Conservation (phyloP, 768 basidiomycete genomes). For the Cystofilobasidium macerans region DNA sequence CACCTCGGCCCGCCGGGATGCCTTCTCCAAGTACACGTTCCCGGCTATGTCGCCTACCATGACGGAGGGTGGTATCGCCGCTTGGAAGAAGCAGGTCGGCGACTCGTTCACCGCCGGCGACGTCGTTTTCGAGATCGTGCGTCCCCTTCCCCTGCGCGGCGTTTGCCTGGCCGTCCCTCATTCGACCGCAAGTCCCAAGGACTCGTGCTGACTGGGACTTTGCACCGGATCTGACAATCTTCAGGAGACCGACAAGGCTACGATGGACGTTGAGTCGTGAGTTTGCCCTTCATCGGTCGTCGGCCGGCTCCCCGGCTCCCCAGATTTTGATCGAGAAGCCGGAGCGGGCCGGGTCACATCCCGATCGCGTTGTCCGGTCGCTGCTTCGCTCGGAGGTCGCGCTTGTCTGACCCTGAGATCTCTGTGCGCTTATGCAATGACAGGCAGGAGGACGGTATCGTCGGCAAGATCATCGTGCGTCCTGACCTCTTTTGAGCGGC, state of each 20-base stretch:
- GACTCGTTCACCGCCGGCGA: constrained; percentile 81
- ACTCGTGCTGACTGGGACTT: not conserved
- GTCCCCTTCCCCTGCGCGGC: constrained; percentile 34
- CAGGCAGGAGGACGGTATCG: constrained; percentile 78
- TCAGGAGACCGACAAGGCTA: constrained; percentile 99
- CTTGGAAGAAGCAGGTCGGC: constrained; percentile 96
- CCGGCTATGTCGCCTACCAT: constrained; percentile 99
- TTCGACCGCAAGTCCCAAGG: too few relatives aligned
- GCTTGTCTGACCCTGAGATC: not conserved
- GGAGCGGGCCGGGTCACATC: not conserved
- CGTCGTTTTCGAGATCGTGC: constrained; percentile 87
- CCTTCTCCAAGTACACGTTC: constrained; percentile 81
- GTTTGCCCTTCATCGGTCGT: not conserved
- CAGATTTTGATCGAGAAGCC: too few relatives aligned
- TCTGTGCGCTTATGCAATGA: not conserved
- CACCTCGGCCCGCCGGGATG: constrained; percentile 63
- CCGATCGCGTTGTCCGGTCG: too few relatives aligned
- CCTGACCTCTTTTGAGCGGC: not conserved
- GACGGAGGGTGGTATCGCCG: constrained; percentile 96
- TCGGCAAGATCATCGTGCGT: constrained; percentile 92
- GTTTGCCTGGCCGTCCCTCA: too few relatives aligned
- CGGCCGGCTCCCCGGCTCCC: not conserved
- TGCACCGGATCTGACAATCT: not conserved
- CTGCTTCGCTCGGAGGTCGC: not conserved
- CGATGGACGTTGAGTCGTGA: constrained; percentile 90